Evolutionary conservation across 2,329 filamentous ascomycete species (phyloP).

Genomic region (Calonectria leucothoes): DNA sequence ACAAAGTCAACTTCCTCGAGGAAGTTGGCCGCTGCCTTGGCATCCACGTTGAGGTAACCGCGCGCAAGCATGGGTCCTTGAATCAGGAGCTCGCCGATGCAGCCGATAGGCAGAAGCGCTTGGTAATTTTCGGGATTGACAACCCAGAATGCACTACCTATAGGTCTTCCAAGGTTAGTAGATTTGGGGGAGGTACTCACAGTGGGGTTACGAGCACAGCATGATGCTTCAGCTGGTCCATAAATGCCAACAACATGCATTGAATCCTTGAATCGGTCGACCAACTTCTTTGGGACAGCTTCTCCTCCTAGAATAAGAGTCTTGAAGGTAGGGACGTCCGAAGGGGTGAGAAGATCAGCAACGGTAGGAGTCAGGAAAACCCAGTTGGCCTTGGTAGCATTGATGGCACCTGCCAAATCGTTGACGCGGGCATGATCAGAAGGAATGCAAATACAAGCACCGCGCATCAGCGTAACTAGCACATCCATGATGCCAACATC

Average conservation of each 20-base stretch:
- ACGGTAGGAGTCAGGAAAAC: conserved; percentile 14
- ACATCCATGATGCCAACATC: conserved; percentile 53
- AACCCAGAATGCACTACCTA: conserved; percentile 14
- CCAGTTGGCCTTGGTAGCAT: conserved; percentile 1
- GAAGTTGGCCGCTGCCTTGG: conserved; percentile 30
- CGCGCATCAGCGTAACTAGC: conserved; percentile 50
- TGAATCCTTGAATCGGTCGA: conserved; percentile 30
- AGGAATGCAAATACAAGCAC: conserved; percentile 53
- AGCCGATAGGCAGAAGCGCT: conserved; percentile 37
- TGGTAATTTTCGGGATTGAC: conserved; percentile 4
- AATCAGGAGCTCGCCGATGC: conserved; percentile 40
- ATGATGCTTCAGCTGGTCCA: conserved; percentile 32
- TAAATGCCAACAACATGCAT: conserved; percentile 28
- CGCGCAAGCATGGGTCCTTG: conserved; percentile 39
- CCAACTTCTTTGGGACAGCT: conserved; percentile 17
- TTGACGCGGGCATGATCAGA: conserved; percentile 40
- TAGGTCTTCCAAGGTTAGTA: conserved; percentile 8
- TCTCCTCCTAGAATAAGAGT: conserved; percentile 30
- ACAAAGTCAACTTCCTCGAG: conserved; percentile 12
- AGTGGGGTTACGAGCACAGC: conserved; percentile 27
- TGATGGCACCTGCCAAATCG: conserved; percentile 3
- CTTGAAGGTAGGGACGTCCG: not conserved
- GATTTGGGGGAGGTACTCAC: conserved; percentile 5
- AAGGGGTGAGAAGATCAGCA: conserved; percentile 1
- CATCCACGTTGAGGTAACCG: conserved; percentile 31